phyloP scores from a whole-genome alignment of 108 stramenopile species.

The Nannochloropsis gaditana region DNA sequence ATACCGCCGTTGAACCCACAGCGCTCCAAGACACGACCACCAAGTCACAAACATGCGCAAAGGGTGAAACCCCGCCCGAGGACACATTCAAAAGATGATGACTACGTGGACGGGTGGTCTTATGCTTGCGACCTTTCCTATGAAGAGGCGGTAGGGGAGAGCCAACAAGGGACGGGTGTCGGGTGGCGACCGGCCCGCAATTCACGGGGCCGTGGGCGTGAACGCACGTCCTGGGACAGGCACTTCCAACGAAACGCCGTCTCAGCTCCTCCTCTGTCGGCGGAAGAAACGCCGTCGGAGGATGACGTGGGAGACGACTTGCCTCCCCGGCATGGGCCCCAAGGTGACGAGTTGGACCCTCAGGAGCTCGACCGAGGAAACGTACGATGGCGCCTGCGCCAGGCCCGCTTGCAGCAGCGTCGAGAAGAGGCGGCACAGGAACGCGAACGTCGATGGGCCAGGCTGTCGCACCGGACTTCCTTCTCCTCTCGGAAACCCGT shows the following conservation, averaged over 20 bases:
- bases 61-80: neutral
- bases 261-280: neutral
- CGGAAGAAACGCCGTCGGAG: neutral
- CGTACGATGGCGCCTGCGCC: neutral
- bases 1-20: neutral
- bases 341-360: neutral
- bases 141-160: neutral
- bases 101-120: slow-evolving; percentile 6
- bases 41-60: too few relatives aligned
- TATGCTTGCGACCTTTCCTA: neutral
- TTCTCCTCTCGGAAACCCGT: neutral
- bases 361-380: neutral
- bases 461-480: neutral
- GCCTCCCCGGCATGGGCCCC: neutral
- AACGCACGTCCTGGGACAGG: neutral
- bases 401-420: neutral
- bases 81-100: neutral
- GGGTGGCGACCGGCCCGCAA: neutral
- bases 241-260: neutral
- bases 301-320: neutral
- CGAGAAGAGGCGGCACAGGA: neutral
- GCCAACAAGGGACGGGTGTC: neutral
- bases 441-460: neutral
- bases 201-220: neutral
- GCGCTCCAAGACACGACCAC: neutral